These are phyloP conservation scores for Plasmopara muralis DNA, from an alignment of 352 stramenopile species.

Conservation along the genomic window DNA sequence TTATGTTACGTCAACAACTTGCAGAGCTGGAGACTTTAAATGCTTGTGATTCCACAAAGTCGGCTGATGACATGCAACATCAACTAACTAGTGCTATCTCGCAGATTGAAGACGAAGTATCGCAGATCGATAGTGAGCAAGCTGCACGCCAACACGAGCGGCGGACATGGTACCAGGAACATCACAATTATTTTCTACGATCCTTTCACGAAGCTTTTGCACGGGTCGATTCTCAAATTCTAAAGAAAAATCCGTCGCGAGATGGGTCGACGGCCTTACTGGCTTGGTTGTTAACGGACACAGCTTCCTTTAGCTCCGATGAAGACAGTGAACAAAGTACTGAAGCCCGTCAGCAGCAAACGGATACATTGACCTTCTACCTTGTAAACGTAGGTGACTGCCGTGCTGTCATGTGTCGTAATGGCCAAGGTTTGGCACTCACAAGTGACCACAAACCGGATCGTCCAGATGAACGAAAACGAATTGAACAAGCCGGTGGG, in stretches of 20 bases:
- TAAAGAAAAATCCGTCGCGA: conserved; percentile 35
- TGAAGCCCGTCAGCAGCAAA: not conserved
- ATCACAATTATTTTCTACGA: conserved; percentile 26
- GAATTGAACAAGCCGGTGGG: conserved; percentile 44
- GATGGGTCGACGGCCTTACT: conserved; percentile 51
- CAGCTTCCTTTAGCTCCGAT: not conserved
- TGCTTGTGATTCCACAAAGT: conserved; percentile 1
- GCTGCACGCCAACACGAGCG: conserved; percentile 14
- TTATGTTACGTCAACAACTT: conserved; percentile 26
- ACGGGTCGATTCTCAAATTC: conserved; percentile 32
- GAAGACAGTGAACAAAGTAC: not conserved
- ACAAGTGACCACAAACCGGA: conserved; percentile 57
- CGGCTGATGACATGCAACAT: conserved; percentile 5
- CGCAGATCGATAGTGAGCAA: conserved; percentile 34
- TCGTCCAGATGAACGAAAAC: conserved; percentile 35
- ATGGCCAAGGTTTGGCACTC: conserved; percentile 30
- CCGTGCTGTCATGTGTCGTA: conserved; percentile 49
- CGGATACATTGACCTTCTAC: conserved; percentile 32
- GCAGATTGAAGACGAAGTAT: conserved; percentile 25
- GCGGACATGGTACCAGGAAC: conserved; percentile 16
- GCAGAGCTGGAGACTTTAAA: conserved; percentile 17
- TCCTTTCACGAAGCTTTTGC: conserved; percentile 37
- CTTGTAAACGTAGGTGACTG: conserved; percentile 57
- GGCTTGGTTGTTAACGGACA: conserved; percentile 40
- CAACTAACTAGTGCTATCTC: conserved; percentile 23